Conservation (phyloP, 306 rosid genomes). For the Medicago ruthenica region DNA sequence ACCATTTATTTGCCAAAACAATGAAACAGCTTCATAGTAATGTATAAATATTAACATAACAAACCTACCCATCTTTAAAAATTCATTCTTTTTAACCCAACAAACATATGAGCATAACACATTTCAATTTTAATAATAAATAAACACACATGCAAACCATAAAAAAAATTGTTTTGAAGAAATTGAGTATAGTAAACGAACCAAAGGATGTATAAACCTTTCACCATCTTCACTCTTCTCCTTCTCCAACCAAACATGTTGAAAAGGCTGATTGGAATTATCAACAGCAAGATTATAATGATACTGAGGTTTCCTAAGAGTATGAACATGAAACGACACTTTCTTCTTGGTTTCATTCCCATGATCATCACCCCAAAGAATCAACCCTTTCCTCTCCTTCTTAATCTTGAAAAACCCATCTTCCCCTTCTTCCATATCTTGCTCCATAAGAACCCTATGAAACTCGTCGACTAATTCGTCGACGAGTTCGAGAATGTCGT, state of each 20-base stretch:
- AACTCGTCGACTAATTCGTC: constrained; percentile 56
- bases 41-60: neutral
- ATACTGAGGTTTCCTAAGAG: constrained; percentile 79
- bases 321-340: constrained; percentile 80
- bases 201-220: constrained; percentile 85
- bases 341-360: constrained; percentile 34
- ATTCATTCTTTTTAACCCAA: neutral
- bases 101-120: neutral
- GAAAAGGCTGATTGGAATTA: constrained; percentile 75
- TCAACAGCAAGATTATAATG: constrained; percentile 66
- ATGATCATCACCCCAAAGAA: neutral
- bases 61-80: neutral
- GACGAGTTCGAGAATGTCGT: constrained; percentile 72
- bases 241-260: constrained; percentile 85
- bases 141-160: neutral
- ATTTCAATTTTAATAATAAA: neutral
- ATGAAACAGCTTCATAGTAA: neutral
- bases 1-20: neutral
- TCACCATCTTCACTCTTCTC: constrained; percentile 79
- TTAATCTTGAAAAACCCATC: constrained; percentile 43
- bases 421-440: constrained; percentile 59
- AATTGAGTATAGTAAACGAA: constrained; percentile 47
- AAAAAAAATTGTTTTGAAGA: neutral
- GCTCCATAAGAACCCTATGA: constrained; percentile 36
- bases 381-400: neutral